These are phyloP conservation scores for Uronychia setigera DNA, from an alignment of 73 alveolate genomes.

Conservation along the genomic window DNA sequence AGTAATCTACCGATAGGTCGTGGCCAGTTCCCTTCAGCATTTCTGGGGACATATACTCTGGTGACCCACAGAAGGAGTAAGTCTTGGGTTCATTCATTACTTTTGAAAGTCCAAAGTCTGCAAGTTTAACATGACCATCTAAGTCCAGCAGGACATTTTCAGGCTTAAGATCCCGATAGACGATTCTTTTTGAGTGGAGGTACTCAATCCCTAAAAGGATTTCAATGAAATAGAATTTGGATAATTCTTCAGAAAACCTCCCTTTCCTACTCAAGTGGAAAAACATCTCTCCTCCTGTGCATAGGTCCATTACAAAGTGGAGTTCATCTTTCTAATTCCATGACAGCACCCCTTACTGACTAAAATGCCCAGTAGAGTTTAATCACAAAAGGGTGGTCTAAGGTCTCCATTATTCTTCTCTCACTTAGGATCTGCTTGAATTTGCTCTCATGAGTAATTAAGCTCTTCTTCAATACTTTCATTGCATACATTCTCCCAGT, in stretches of 20 bases:
- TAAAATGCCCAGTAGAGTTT: constrained; percentile 66
- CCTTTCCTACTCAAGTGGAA: constrained; percentile 46
- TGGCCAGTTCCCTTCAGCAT: constrained; percentile 85
- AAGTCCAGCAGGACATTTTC: constrained; percentile 88
- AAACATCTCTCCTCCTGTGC: constrained; percentile 69
- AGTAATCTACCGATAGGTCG: constrained; percentile 76
- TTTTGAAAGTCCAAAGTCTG: constrained; percentile 94
- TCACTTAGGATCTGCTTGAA: constrained; percentile 50
- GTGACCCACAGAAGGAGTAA: constrained; percentile 90
- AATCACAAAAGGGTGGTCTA: constrained; percentile 54
- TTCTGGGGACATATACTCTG: constrained; percentile 95
- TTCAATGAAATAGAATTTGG: constrained; percentile 83
- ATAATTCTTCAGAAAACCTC: constrained; percentile 67
- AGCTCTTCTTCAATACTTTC: constrained; percentile 60
- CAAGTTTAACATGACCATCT: constrained; percentile 84
- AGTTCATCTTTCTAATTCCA: constrained; percentile 24
- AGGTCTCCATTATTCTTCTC: constrained; percentile 50
- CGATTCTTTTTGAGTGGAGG: constrained; percentile 80
- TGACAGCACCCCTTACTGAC: constrained; percentile 35
- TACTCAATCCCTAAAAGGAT: constrained; percentile 80
- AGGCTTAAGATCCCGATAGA: constrained; percentile 95
- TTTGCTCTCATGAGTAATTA: constrained; percentile 39
- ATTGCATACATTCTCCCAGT: constrained; percentile 57
- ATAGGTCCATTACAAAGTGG: constrained; percentile 66
- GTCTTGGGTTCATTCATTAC: constrained; percentile 15